Conservation (phyloP, 2,329 filamentous ascomycete genomes). For the Ramichloridium luteum region DNA sequence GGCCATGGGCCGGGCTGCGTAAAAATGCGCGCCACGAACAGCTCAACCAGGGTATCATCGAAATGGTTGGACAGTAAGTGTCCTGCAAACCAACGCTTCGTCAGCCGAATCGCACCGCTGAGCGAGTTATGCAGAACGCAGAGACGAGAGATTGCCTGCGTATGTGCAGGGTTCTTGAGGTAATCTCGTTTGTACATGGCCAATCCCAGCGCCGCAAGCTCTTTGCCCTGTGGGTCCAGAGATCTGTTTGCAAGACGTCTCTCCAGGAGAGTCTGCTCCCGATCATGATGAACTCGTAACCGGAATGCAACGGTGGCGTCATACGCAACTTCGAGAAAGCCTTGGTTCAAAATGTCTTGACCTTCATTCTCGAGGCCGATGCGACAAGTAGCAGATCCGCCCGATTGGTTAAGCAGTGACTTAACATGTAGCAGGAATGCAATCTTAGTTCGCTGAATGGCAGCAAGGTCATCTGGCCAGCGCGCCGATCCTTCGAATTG, state of each 20-base stretch:
- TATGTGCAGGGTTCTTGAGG: constrained; percentile 62
- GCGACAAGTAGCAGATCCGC: constrained; percentile 50
- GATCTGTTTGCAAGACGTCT: constrained; percentile 65
- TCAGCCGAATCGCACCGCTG: constrained; percentile 68
- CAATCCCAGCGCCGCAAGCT: constrained; percentile 58
- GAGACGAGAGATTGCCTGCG: constrained; percentile 66
- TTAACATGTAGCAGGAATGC: constrained; percentile 70
- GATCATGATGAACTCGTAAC: constrained; percentile 76
- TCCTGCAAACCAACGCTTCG: constrained; percentile 78
- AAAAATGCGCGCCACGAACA: constrained; percentile 68
- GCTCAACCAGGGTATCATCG: constrained; percentile 68
- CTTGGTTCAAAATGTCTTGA: constrained; percentile 58
- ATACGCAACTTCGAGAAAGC: constrained; percentile 72
- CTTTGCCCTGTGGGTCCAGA: constrained; percentile 50
- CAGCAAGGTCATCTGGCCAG: constrained; percentile 84
- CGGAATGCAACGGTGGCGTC: constrained; percentile 63
- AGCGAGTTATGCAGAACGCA: constrained; percentile 70
- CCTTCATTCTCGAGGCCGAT: constrained; percentile 71
- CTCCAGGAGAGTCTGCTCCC: constrained; percentile 70
- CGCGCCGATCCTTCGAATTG: constrained; percentile 88
- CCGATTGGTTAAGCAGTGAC: constrained; percentile 53
- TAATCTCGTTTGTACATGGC: constrained; percentile 60
- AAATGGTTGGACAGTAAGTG: constrained; percentile 73
- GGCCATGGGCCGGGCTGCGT: constrained; percentile 71
- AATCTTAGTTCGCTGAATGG: constrained; percentile 87